Percentiles rank a stretch among this genome's conserved stretches.
These are phyloP conservation scores for Kuraishia hungarica DNA, from an alignment of 805 yeast genomes.

Conservation along the genomic window DNA sequence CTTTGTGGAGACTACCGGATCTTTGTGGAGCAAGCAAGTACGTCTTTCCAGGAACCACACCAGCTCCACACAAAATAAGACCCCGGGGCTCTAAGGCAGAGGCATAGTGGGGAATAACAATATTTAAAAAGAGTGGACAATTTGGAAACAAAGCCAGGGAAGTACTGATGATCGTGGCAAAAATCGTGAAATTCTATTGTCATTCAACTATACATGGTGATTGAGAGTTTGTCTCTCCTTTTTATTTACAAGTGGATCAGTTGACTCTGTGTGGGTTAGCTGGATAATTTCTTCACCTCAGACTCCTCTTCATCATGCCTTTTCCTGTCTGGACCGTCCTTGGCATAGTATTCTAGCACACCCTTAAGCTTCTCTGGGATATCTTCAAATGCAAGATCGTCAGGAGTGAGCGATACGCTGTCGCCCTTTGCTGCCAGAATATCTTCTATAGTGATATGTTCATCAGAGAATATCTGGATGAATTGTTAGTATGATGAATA, in stretches of 20 bases:
- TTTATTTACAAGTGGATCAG: not conserved
- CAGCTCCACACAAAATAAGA: too few relatives aligned
- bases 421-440: slow-evolving; percentile 73
- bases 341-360: slow-evolving; percentile 57
- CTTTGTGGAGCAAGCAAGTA: too few relatives aligned
- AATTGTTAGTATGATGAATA: slow-evolving; percentile 6
- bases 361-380: slow-evolving; percentile 47
- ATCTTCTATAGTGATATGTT: slow-evolving; percentile 69
- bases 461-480: slow-evolving; percentile 65
- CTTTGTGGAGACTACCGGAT: too few relatives aligned
- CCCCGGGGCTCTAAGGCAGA: too few relatives aligned
- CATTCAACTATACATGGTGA: not conserved
- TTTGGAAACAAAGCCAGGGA: too few relatives aligned
- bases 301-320: not conserved
- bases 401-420: slow-evolving; percentile 49
- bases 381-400: slow-evolving; percentile 64
- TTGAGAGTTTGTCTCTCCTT: not conserved
- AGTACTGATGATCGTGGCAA: too few relatives aligned
- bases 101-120: too few relatives aligned
- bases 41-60: too few relatives aligned
- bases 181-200: not conserved
- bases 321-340: slow-evolving; percentile 44
- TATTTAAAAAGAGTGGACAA: too few relatives aligned
- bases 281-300: not conserved
- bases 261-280: not conserved